Evolutionary conservation across 371 early-diverging fungal species (phyloP).

Genomic region (Nematocida homosporus): DNA sequence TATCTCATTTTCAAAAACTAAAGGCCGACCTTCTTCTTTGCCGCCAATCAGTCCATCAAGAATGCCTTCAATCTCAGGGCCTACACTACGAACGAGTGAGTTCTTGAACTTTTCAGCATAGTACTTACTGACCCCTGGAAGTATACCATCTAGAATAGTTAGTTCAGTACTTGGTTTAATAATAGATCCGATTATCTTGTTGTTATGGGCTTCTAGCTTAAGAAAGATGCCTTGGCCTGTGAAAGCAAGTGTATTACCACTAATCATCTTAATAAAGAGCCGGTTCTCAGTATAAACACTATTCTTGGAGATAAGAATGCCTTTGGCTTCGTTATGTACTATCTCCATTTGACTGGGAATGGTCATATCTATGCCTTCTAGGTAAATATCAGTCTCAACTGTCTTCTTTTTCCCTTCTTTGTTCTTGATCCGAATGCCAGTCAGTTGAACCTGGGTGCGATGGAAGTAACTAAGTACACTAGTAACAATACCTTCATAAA

Average conservation of each 20-base stretch:
- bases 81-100: neutral
- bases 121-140: slow-evolving; percentile 9
- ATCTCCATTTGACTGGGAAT: slow-evolving; percentile 22
- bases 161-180: neutral
- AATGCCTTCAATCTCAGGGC: neutral
- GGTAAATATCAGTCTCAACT: slow-evolving; percentile 1
- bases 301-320: neutral
- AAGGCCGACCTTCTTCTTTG: neutral
- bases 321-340: neutral
- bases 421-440: slow-evolving; percentile 27
- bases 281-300: neutral
- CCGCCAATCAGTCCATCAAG: neutral
- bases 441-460: neutral
- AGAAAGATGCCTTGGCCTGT: neutral
- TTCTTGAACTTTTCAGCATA: neutral
- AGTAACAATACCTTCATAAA: neutral
- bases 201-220: neutral
- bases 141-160: slow-evolving; percentile 18
- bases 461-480: slow-evolving; percentile 12
- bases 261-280: slow-evolving; percentile 22
- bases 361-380: neutral
- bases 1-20: neutral
- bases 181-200: neutral
- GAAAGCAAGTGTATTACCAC: neutral
- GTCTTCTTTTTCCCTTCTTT: slow-evolving; percentile 38